Base-by-base conservation (phyloP, 768 basidiomycete species). In the Boletus eberwhitei region DNA sequence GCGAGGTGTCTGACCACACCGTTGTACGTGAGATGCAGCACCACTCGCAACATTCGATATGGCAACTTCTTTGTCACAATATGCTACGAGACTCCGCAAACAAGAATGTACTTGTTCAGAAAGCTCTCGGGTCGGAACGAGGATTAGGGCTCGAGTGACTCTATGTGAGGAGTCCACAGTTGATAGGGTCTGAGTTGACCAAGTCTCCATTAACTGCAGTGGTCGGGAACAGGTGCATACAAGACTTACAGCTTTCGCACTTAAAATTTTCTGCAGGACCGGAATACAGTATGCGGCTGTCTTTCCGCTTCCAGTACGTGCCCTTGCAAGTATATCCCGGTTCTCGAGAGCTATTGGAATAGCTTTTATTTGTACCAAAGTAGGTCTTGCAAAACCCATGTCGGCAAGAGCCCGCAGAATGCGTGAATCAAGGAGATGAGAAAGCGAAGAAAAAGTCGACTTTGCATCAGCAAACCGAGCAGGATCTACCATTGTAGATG, bases 241-340 rank as follows among this genome's bases (percentile, higher is more conserved):
- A 16, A 40, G 55, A 79, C 87, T 71, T 70, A 93, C 93, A 68
- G 75, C 77, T 81, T 94, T 95, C 3, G 82, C 80, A 57, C 77
- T 82, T 50, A 98, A 65, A 22, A 98, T 85, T 70, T 93, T 95
- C 69, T 98, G 94, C 0, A 92, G 76, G 24, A 95, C 74, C 0
- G 97, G 97, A 11, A 98, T 79, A 62, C 90, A 92, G 69, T 99
- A 99, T 3, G 97, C 93, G 4, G 90, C 92, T 0, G 97, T 99
- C 76, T 99, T 99, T 24, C 97, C 97, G 53, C 91, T 94, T 17
- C 97, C 97, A 4, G 97, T 99, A 32, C 92, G 82, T 3, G 97
- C 96, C 42, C 92, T 83, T 19, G 95, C 96, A 32, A 99, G 84
- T 50, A 99, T 89, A 70, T 99, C 97, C 34, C 79, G 77, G 59